Evolutionary conservation across 1,139 yeast species (phyloP).

Genomic region (Diutina scorzettiae): DNA sequence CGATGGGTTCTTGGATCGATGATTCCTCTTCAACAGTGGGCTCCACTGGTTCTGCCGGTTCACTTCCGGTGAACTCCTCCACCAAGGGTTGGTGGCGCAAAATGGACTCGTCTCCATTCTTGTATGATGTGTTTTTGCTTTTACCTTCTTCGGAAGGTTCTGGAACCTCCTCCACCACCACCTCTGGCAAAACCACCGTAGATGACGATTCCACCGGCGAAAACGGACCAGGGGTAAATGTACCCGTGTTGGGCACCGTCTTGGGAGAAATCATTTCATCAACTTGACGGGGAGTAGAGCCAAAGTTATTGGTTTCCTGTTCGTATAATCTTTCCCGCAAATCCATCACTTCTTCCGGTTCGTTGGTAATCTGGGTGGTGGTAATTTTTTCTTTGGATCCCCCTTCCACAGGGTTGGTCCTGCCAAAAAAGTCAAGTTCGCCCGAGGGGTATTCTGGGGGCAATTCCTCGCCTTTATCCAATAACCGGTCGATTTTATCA

Average conservation of each 20-base stretch:
- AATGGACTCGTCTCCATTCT: too few species aligned
- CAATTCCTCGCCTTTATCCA: conserved; percentile 62
- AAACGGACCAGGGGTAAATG: background rate
- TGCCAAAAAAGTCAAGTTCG: conserved; percentile 55
- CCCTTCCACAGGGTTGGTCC: conserved; percentile 16
- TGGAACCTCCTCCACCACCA: too few species aligned
- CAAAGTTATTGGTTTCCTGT: conserved; percentile 10
- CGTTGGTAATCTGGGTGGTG: conserved; percentile 14
- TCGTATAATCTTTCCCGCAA: conserved; percentile 27
- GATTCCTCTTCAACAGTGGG: too few species aligned
- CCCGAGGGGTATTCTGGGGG: conserved; percentile 61
- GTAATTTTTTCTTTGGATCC: conserved; percentile 9
- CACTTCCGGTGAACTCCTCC: too few species aligned
- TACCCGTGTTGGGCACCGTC: background rate
- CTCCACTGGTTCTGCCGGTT: too few species aligned
- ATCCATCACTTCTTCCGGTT: conserved; percentile 30
- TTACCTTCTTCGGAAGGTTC: too few species aligned
- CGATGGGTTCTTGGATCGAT: too few species aligned
- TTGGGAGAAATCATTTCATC: background rate
- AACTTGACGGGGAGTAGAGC: background rate
- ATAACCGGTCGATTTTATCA: conserved; percentile 28
- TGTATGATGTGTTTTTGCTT: too few species aligned
- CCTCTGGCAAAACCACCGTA: too few species aligned
- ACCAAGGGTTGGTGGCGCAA: too few species aligned
- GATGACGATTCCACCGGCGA: too few species aligned